These are phyloP conservation scores for Leccinum griseonigrum DNA, from an alignment of 1,284 basidiomycete genomes.

Conservation along the genomic window DNA sequence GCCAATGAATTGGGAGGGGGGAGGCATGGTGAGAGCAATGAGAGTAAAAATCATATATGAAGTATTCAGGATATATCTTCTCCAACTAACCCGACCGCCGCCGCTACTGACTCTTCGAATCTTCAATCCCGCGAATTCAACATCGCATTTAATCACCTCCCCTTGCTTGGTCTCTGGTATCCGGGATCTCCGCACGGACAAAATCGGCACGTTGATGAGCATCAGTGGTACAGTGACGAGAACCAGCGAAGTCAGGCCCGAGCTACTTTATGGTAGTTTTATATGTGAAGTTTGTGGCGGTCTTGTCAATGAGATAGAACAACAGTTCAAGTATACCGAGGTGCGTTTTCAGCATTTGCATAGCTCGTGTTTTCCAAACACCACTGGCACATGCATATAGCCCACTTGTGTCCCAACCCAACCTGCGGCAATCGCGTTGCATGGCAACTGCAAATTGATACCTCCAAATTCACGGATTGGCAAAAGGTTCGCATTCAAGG, in stretches of 20 bases:
- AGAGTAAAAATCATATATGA: no score
- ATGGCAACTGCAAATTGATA: constrained; percentile 96
- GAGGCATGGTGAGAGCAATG: no score
- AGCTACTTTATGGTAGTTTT: constrained; percentile 92
- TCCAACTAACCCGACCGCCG: constrained; percentile 63
- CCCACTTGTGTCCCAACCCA: constrained; percentile 91
- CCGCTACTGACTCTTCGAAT: constrained; percentile 79
- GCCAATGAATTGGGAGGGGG: no score
- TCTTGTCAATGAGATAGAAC: constrained; percentile 92
- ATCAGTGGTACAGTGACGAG: constrained; percentile 97
- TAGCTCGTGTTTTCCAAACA: neutral
- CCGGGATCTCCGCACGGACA: constrained; percentile 90
- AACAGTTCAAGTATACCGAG: constrained; percentile 99
- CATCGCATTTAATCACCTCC: constrained; percentile 95
- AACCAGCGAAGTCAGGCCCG: constrained; percentile 96
- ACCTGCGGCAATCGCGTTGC: constrained; percentile 87
- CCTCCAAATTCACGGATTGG: constrained; percentile 98
- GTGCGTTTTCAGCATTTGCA: constrained; percentile 48
- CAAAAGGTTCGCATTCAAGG: constrained; percentile 99
- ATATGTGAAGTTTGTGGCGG: constrained; percentile 88
- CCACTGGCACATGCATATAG: constrained; percentile 38
- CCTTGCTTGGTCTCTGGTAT: constrained; percentile 84
- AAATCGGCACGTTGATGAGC: constrained; percentile 90
- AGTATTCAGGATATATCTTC: no score
- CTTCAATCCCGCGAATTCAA: constrained; percentile 91